Evolutionary conservation across 2,329 filamentous ascomycete genomes (phyloP).

Genomic region (Arthrobotrys iridis): DNA sequence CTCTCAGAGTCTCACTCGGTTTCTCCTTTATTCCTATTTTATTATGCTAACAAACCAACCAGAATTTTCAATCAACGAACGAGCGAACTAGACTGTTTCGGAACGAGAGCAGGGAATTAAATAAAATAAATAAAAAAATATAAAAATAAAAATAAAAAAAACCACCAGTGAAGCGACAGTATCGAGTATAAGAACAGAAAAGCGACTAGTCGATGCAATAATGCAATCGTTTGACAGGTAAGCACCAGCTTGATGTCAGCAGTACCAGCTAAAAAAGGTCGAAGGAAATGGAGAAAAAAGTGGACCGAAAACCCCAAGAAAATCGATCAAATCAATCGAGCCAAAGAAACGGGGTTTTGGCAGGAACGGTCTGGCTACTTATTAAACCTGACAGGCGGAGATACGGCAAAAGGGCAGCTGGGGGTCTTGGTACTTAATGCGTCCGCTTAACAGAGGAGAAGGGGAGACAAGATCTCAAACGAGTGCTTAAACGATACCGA

Average conservation of each 20-base stretch:
- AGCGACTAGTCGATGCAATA: slow-evolving; percentile 18
- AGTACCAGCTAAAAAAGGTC: slow-evolving; percentile 29
- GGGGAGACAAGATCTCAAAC: slow-evolving; percentile 42
- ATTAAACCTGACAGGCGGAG: slow-evolving; percentile 30
- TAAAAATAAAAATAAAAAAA: slow-evolving; percentile 6
- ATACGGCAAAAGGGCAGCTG: slow-evolving; percentile 34
- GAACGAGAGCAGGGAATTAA: not conserved
- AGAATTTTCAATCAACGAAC: not conserved
- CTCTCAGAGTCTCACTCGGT: not conserved
- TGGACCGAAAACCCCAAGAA: slow-evolving; percentile 20
- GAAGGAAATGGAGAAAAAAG: slow-evolving; percentile 25
- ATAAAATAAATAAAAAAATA: not conserved
- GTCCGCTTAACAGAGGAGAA: slow-evolving; percentile 47
- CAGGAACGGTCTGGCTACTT: slow-evolving; percentile 27
- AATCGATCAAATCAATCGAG: slow-evolving; percentile 11
- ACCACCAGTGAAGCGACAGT: not conserved
- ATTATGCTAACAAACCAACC: slow-evolving; percentile 10
- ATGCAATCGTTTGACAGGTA: not conserved
- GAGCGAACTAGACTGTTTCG: slow-evolving; percentile 6
- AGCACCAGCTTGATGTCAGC: slow-evolving; percentile 34
- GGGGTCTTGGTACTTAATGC: slow-evolving; percentile 12
- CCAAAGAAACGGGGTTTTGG: slow-evolving; percentile 9
- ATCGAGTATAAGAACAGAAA: slow-evolving; percentile 1
- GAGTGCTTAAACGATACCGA: slow-evolving; percentile 53
- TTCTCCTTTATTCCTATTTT: slow-evolving; percentile 32